Evolutionary conservation across 1,284 basidiomycete species (phyloP).

Genomic region (Phellinidium pouzarii): DNA sequence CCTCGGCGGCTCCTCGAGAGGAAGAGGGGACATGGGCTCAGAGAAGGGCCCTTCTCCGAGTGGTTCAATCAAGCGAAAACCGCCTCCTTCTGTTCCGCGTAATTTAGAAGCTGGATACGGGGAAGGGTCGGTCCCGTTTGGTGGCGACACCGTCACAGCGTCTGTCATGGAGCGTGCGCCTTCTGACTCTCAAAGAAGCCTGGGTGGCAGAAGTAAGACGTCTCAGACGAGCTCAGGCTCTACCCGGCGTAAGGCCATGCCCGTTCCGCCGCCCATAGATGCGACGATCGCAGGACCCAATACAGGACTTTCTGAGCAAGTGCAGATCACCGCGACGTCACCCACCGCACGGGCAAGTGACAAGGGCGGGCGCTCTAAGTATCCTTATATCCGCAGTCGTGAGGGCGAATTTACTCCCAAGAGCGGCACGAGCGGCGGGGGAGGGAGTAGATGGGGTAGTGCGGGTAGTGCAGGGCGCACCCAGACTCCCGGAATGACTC

Average conservation of each 20-base stretch:
- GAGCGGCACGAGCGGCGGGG: background rate
- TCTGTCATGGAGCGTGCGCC: background rate
- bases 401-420: background rate
- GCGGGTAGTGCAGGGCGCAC: background rate
- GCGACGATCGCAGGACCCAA: conserved; percentile 12
- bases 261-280: conserved; percentile 17
- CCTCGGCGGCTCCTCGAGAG: too few relatives aligned
- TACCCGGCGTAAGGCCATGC: conserved; percentile 8
- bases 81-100: conserved; percentile 6
- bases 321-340: conserved; percentile 2
- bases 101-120: background rate
- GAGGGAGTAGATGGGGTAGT: background rate
- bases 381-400: background rate
- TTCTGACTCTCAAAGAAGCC: background rate
- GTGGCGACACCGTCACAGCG: too few relatives aligned
- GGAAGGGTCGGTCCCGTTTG: too few relatives aligned
- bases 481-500: conserved; percentile 12
- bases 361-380: background rate
- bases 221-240: conserved; percentile 11
- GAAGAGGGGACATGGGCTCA: background rate
- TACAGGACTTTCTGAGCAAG: background rate
- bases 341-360: background rate
- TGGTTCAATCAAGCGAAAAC: conserved; percentile 19
- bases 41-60: conserved; percentile 14
- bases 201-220: conserved; percentile 1